Percentiles rank a stretch among this genome's conserved stretches.
These are phyloP conservation scores for Pontederia paniculata DNA, from an alignment of 176 grass and related monocot species.

Conservation along the genomic window DNA sequence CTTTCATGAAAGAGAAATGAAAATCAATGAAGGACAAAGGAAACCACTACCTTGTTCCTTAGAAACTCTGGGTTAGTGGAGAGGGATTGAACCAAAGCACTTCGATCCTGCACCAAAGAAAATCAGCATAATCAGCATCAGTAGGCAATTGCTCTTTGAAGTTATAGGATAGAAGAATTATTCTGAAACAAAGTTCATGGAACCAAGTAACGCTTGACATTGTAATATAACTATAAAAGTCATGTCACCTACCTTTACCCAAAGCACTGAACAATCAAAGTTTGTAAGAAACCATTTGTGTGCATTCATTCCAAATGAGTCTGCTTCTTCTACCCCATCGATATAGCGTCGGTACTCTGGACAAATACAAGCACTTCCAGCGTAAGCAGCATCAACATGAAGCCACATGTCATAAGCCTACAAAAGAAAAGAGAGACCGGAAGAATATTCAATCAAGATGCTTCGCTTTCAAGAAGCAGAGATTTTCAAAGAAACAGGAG, in stretches of 20 bases:
- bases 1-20: not conserved
- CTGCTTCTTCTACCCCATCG: conserved; percentile 68
- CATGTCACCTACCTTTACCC: conserved; percentile 49
- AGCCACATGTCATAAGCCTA: conserved; percentile 59
- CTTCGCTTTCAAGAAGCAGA: not conserved
- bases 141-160: no score
- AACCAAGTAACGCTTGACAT: conserved; percentile 1
- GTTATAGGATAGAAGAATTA: no score
- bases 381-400: conserved; percentile 79
- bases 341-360: conserved; percentile 66
- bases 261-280: conserved; percentile 65
- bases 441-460: not conserved
- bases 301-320: conserved; percentile 92
- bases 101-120: conserved; percentile 33
- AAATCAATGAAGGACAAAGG: not conserved
- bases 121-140: not conserved
- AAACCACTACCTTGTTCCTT: conserved; percentile 61
- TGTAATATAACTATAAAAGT: not conserved
- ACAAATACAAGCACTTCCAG: conserved; percentile 69
- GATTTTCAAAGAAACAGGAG: no score
- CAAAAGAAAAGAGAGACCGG: conserved; percentile 5
- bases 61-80: conserved; percentile 70
- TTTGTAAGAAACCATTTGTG: conserved; percentile 88
- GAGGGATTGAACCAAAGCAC: conserved; percentile 48
- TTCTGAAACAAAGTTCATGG: not conserved